Conservation (phyloP, 495 filamentous ascomycete genomes). For the Xylaria nigripes region DNA sequence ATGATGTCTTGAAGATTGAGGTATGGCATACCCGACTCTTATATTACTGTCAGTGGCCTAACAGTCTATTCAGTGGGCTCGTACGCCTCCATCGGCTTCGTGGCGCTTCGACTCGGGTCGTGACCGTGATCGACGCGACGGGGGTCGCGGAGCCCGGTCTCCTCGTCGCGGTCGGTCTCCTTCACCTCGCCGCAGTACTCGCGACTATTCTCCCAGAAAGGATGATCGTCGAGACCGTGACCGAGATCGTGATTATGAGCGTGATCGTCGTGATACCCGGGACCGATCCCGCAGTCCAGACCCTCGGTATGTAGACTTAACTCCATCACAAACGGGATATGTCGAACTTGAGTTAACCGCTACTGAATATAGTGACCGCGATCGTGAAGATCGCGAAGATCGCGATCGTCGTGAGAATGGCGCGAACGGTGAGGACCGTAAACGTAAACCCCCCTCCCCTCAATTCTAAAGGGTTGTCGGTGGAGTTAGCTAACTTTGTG, state of each 20-base stretch:
- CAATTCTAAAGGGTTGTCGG: background rate
- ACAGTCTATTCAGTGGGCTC: constrained; percentile 68
- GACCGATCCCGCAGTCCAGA: constrained; percentile 71
- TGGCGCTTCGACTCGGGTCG: constrained; percentile 94
- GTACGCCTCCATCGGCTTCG: constrained; percentile 94
- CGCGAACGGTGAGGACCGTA: constrained; percentile 75
- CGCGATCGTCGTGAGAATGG: constrained; percentile 54
- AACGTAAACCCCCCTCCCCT: constrained; percentile 49
- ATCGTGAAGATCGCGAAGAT: constrained; percentile 51
- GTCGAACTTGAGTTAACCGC: constrained; percentile 8
- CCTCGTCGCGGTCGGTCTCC: constrained; percentile 69
- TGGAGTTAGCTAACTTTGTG: constrained; percentile 7
- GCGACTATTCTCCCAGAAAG: constrained; percentile 83
- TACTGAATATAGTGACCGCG: constrained; percentile 37
- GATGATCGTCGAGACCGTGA: constrained; percentile 84
- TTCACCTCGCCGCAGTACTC: constrained; percentile 66
- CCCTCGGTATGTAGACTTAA: constrained; percentile 50
- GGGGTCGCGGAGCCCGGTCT: constrained; percentile 56
- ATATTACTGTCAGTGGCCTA: constrained; percentile 2
- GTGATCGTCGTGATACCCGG: constrained; percentile 58
- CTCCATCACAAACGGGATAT: background rate
- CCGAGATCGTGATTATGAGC: constrained; percentile 72
- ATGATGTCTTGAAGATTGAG: constrained; percentile 97
- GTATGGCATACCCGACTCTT: constrained; percentile 41
- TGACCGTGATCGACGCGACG: constrained; percentile 56